phyloP scores from a whole-genome alignment of 2,329 filamentous ascomycete species.

The Thyridium curvatum region DNA sequence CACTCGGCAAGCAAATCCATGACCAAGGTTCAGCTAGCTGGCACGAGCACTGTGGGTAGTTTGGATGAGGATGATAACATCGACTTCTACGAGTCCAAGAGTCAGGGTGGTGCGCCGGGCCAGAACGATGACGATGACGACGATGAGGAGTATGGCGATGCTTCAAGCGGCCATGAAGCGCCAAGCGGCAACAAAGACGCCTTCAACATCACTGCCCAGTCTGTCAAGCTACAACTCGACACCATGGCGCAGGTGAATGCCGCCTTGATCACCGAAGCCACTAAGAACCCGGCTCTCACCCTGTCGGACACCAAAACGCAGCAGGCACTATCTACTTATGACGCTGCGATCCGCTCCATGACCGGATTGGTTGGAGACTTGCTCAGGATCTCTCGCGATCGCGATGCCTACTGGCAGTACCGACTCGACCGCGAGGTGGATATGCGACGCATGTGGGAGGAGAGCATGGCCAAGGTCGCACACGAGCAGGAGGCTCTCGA shows the following conservation, averaged over 20 bases:
- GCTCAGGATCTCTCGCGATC: constrained; percentile 85
- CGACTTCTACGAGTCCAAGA: constrained; percentile 27
- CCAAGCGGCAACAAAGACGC: constrained; percentile 80
- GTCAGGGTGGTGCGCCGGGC: constrained; percentile 14
- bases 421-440: constrained; percentile 85
- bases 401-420: constrained; percentile 96
- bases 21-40: constrained; percentile 22
- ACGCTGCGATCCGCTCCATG: constrained; percentile 81
- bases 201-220: constrained; percentile 95
- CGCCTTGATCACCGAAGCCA: constrained; percentile 69
- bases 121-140: constrained; percentile 47
- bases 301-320: constrained; percentile 72
- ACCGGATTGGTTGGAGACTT: constrained; percentile 80
- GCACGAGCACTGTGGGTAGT: constrained; percentile 40
- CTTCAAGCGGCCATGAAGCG: constrained; percentile 70
- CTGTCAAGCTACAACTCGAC: constrained; percentile 86
- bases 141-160: constrained; percentile 73
- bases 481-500: constrained; percentile 90
- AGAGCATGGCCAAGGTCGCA: constrained; percentile 97
- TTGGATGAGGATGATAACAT: constrained; percentile 46
- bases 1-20: constrained; percentile 27
- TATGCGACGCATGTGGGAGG: constrained; percentile 94
- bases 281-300: constrained; percentile 61
- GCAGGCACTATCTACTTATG: constrained; percentile 79
- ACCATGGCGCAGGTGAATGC: constrained; percentile 79